Evolutionary conservation across 2,329 filamentous ascomycete genomes (phyloP), one percentile per base, ranked within the genome.

Genomic region (Reticulascus tulasneorum): DNA sequence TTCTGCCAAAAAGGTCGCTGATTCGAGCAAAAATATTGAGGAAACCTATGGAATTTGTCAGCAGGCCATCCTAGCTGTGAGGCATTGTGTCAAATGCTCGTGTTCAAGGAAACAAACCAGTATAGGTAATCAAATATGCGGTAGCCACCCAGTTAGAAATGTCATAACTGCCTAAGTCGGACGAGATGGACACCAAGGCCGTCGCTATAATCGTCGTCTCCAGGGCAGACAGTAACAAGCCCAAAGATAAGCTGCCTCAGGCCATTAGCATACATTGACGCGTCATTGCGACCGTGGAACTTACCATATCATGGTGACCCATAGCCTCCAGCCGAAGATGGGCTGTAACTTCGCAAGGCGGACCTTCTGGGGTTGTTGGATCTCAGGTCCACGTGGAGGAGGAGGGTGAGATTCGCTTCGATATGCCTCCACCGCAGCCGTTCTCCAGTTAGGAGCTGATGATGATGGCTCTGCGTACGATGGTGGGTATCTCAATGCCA

Each of bases 1-100:
- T 67, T 7, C 56, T 50, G 7, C 63, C 66, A n/a, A 69, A 53
- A n/a, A 70, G 61, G 42, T 69, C 63, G 38, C 64, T 63, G n/a
- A 67, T 48, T 35, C 64, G 65, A 9, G 66, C 58, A 29, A 58
- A 63, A 28, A 67, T 58, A 16, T 64, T 52, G 10, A 65, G 53
- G 36, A 69, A 66, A 11, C 60, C 60, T 60, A 13, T 31, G n/a
- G n/a, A n/a, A n/a, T n/a, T n/a, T n/a, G n/a, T n/a, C n/a, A n/a
- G n/a, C n/a, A n/a, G n/a, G n/a, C n/a, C n/a, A n/a, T n/a, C n/a
- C n/a, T n/a, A n/a, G n/a, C n/a, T n/a, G n/a, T n/a, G n/a, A n/a
- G n/a, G n/a, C n/a, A n/a, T n/a, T n/a, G n/a, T n/a, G n/a, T n/a
- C n/a, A n/a, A n/a, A n/a, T n/a, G n/a, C n/a, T n/a, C n/a, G n/a